Percentiles rank a stretch among this genome's conserved stretches.
Conservation (phyloP, 768 basidiomycete species). For the Kwoniella dendrophila region DNA sequence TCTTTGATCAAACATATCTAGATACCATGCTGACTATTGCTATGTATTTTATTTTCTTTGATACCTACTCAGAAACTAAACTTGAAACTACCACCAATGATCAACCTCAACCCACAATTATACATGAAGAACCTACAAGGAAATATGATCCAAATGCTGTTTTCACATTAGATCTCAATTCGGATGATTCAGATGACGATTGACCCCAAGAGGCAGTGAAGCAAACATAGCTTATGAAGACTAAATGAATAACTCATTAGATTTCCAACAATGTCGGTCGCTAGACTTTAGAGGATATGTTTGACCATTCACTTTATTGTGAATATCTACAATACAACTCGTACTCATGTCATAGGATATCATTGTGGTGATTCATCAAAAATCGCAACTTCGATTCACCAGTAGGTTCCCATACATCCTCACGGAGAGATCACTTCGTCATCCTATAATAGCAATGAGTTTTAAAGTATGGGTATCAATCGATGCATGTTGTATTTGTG, state of each 20-base stretch:
- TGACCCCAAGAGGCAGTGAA: neutral
- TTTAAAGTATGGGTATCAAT: conserved; percentile 11
- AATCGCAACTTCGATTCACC: too few species aligned
- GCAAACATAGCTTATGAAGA: neutral
- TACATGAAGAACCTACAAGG: conserved; percentile 37
- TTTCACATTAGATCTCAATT: conserved; percentile 47
- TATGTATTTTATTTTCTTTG: neutral
- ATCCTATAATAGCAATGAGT: too few species aligned
- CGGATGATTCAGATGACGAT: conserved; percentile 45
- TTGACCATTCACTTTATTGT: too few species aligned
- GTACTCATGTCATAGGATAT: too few species aligned
- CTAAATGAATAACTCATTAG: too few species aligned
- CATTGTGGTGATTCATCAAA: too few species aligned
- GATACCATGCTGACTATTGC: neutral
- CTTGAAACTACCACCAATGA: neutral
- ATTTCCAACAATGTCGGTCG: too few species aligned
- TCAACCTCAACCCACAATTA: conserved; percentile 2
- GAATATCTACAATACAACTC: too few species aligned
- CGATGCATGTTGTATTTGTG: conserved; percentile 14
- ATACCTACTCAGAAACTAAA: conserved; percentile 2
- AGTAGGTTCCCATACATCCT: too few species aligned
- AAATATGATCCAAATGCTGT: conserved; percentile 40
- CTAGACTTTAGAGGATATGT: too few species aligned
- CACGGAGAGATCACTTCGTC: too few species aligned
- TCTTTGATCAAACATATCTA: neutral